phyloP scores from a whole-genome alignment of 257 asterid species.

The Solanum pennellii region DNA sequence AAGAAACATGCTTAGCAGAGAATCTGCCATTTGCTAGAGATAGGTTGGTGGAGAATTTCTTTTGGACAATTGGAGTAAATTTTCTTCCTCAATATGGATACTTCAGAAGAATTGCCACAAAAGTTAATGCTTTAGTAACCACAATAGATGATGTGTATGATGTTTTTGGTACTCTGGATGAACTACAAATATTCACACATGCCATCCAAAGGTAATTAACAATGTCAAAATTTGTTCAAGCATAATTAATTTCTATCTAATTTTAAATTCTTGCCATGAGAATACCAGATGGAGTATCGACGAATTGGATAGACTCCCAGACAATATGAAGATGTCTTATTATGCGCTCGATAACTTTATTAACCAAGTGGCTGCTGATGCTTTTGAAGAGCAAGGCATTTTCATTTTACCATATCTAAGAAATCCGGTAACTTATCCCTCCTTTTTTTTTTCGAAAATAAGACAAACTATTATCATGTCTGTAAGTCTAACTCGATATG shows the following conservation, averaged over 20 bases:
- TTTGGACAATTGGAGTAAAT: constrained; percentile 17
- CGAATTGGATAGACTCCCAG: neutral
- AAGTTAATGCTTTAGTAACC: constrained; percentile 14
- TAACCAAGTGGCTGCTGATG: neutral
- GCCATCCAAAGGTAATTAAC: constrained; percentile 20
- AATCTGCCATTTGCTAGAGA: constrained; percentile 42
- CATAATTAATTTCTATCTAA: neutral
- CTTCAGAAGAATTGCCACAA: constrained; percentile 8
- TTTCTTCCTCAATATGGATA: constrained; percentile 14
- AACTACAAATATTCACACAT: constrained; percentile 20
- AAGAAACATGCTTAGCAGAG: constrained; percentile 17
- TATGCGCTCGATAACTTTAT: neutral
- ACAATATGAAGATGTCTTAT: neutral
- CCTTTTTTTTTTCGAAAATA: neutral
- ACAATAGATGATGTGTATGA: neutral
- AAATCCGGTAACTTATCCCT: neutral
- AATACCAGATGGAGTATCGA: neutral
- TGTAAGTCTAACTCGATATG: neutral
- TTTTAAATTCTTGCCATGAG: neutral
- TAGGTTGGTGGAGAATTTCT: constrained; percentile 35
- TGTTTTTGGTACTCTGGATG: constrained; percentile 18
- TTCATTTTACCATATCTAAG: neutral
- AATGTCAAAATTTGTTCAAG: neutral
- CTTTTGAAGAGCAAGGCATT: neutral
- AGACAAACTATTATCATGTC: neutral